Base-by-base conservation (phyloP, 31 red algal species). In the Bonnemaisonia californica region DNA sequence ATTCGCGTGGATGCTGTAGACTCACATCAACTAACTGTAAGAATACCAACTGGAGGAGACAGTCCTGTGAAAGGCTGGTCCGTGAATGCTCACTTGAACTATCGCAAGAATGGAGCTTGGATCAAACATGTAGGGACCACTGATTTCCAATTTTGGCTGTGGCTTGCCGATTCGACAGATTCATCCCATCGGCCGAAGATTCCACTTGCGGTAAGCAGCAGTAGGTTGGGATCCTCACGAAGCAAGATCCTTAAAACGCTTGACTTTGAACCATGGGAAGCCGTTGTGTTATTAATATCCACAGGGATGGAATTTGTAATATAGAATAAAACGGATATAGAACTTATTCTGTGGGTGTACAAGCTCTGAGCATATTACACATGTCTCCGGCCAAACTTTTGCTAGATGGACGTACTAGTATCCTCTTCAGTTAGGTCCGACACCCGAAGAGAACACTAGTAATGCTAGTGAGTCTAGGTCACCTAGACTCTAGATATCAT, bases 181-280 rank as follows among this genome's bases (percentile, higher is more conserved):
- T 69, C 61, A 1, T 22, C 13, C 32, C 4, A 45, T 56, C 67
- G 86, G 30, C 65, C 86, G n/a, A 81, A 77, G 38, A 28, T 82
- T 2, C 34, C 26, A 1, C 41, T 57, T 4, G 77, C 38, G 8
- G 71, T 91, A 16, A 84, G 71, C 0, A 77, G 34, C 33, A 45
- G 27, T 26, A 58, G 88, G 54, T 62, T 84, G 12, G 88, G 88
- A 19, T 42, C 45, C 29, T 83, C 88, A 24, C 35, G 72, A 55
- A 91, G 88, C 39, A 73, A 76, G 3, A 54, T 62, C 66, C 71
- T 91, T 4, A 54, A 38, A 11, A 60, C 30, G 37, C 56, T 90
- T 21, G 60, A 58, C 19, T 81, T 82, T 65, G 77, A 65, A 55
- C 36, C 22, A 22, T 91, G 88, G 88, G 88, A 84, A 62, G 27